Conservation (phyloP, 2,329 filamentous ascomycete genomes). For the Didymella keratinophila region DNA sequence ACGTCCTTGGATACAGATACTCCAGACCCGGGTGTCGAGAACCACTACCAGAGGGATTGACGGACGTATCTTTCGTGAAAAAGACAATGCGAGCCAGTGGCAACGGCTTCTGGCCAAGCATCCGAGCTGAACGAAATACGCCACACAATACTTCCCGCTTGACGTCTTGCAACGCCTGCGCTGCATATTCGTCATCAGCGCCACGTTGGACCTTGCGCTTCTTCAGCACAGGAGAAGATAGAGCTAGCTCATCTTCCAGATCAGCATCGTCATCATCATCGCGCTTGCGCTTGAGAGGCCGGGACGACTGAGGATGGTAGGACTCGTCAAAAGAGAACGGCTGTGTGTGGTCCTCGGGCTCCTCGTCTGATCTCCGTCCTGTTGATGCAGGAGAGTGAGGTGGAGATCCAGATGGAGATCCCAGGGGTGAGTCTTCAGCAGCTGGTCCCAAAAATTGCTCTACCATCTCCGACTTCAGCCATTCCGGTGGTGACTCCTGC, state of each 20-base stretch:
- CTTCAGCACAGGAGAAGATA: background rate
- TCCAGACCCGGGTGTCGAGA: background rate
- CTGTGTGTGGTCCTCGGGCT: background rate
- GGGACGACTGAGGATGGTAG: slow-evolving; percentile 1
- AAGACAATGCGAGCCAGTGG: background rate
- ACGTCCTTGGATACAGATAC: background rate
- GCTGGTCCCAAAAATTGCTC: background rate
- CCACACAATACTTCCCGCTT: background rate
- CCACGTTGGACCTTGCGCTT: background rate
- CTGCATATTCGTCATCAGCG: background rate
- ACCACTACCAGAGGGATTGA: no score
- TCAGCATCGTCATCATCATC: background rate
- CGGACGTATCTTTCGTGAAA: background rate
- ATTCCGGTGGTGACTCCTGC: background rate
- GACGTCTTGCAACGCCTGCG: slow-evolving; percentile 3
- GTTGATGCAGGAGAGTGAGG: background rate
- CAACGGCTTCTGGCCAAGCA: background rate
- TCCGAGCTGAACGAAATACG: background rate
- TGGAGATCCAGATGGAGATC: background rate
- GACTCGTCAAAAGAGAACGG: background rate
- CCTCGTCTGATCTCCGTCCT: no score
- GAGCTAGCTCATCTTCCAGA: background rate
- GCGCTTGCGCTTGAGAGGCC: slow-evolving; percentile 9
- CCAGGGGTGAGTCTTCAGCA: background rate
- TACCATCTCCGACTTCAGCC: background rate